These are phyloP conservation scores for Parmelia sp. DNA, from an alignment of 495 filamentous ascomycete species.

Conservation along the genomic window DNA sequence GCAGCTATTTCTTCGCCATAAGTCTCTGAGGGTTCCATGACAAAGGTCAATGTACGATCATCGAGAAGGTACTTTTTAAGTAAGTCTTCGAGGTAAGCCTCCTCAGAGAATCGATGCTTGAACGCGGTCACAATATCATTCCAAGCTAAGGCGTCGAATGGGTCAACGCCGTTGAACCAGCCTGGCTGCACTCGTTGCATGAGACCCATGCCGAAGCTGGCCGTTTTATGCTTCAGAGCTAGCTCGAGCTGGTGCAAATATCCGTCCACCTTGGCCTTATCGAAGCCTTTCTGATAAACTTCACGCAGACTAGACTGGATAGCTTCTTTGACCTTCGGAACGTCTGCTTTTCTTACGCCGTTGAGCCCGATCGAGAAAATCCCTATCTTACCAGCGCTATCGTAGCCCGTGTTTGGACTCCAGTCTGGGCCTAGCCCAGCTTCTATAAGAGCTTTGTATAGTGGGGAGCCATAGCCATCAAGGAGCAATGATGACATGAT, in stretches of 20 bases:
- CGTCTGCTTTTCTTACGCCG: slow-evolving; percentile 72
- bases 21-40: slow-evolving; percentile 76
- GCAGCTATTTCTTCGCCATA: slow-evolving; percentile 66
- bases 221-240: slow-evolving; percentile 85
- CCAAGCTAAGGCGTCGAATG: slow-evolving; percentile 84
- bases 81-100: slow-evolving; percentile 74
- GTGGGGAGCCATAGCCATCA: slow-evolving; percentile 90
- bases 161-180: slow-evolving; percentile 94
- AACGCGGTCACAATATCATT: slow-evolving; percentile 79
- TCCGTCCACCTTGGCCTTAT: slow-evolving; percentile 81
- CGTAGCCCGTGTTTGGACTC: slow-evolving; percentile 88
- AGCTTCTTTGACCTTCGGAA: slow-evolving; percentile 66
- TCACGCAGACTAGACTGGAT: slow-evolving; percentile 63
- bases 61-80: slow-evolving; percentile 87
- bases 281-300: slow-evolving; percentile 67
- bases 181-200: slow-evolving; percentile 79
- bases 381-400: slow-evolving; percentile 64
- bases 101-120: slow-evolving; percentile 60
- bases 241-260: slow-evolving; percentile 91
- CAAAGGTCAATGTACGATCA: slow-evolving; percentile 81
- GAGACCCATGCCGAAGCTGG: slow-evolving; percentile 85
- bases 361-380: slow-evolving; percentile 88
- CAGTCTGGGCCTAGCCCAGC: slow-evolving; percentile 86
- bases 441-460: slow-evolving; percentile 88
- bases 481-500: slow-evolving; percentile 75